A percentile compares a stretch with the other conserved stretches of the same genome.
Conservation (phyloP, 2,329 filamentous ascomycete genomes). For the Apiospora aurea region DNA sequence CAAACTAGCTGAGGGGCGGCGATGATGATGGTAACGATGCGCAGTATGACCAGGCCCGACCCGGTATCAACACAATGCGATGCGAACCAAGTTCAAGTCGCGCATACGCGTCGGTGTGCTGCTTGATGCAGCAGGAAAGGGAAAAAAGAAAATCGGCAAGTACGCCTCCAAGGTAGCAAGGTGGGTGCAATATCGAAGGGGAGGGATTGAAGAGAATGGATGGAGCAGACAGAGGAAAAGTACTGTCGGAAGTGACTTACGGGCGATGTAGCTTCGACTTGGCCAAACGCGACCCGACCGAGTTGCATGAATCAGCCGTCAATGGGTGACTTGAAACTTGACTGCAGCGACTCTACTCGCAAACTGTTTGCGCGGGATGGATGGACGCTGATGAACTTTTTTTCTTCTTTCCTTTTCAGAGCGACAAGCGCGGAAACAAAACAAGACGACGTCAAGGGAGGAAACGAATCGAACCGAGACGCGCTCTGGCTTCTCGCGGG, state of each 20-base stretch:
- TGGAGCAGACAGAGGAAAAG: conserved; percentile 27
- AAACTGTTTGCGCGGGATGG: conserved; percentile 16
- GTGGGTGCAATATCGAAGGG: conserved; percentile 26
- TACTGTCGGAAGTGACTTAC: conserved; percentile 43
- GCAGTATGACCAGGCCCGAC: neutral
- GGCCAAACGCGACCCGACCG: conserved; percentile 30
- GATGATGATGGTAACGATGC: conserved; percentile 15
- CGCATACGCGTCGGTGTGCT: conserved; percentile 18
- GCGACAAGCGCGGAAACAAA: conserved; percentile 14
- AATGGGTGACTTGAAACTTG: conserved; percentile 21
- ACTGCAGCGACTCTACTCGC: conserved; percentile 16
- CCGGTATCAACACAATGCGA: conserved; percentile 1
- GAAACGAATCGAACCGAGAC: conserved; percentile 11
- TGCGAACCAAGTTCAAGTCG: conserved; percentile 2
- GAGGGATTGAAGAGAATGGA: conserved; percentile 31
- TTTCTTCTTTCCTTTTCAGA: neutral
- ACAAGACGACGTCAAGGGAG: neutral
- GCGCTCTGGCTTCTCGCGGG: conserved; percentile 3
- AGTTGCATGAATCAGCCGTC: conserved; percentile 31
- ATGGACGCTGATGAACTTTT: neutral
- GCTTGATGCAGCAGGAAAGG: conserved; percentile 12
- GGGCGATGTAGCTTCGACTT: conserved; percentile 42
- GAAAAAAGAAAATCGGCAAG: neutral
- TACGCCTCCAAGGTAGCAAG: conserved; percentile 6
- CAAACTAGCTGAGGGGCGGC: conserved; percentile 7